Percentiles rank a stretch among this genome's conserved stretches.
phyloP scores from a whole-genome alignment of 495 filamentous ascomycete species.

The Lasiosphaeris hirsuta region DNA sequence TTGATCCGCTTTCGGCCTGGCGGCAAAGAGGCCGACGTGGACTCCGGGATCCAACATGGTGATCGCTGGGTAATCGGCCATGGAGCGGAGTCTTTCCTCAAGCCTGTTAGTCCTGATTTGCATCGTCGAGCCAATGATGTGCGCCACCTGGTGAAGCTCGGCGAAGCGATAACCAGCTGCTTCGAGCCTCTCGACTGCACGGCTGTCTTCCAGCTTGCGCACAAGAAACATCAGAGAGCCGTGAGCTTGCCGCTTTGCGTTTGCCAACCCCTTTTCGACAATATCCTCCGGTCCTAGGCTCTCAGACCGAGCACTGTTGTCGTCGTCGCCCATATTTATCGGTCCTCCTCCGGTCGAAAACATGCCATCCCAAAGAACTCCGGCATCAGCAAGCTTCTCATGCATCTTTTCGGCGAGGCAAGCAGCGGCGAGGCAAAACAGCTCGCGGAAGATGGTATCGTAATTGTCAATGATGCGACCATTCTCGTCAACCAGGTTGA shows the following conservation, averaged over 20 bases:
- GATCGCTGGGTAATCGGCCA: constrained; percentile 57
- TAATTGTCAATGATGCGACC: constrained; percentile 59
- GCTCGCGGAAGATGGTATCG: constrained; percentile 74
- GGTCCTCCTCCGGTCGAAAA: constrained; percentile 54
- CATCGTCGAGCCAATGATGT: constrained; percentile 64
- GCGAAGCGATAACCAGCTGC: constrained; percentile 77
- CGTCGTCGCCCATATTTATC: not conserved
- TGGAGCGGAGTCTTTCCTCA: constrained; percentile 52
- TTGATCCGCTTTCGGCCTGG: constrained; percentile 60
- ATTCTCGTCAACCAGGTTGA: constrained; percentile 37
- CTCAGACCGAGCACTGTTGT: not conserved
- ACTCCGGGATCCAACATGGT: constrained; percentile 61
- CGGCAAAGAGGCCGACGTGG: constrained; percentile 70
- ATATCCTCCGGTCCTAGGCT: constrained; percentile 13
- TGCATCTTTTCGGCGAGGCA: constrained; percentile 66
- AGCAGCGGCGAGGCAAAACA: constrained; percentile 78
- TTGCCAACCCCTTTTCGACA: constrained; percentile 30
- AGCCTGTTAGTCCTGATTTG: constrained; percentile 61
- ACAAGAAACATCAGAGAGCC: constrained; percentile 81
- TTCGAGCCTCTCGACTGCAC: constrained; percentile 59
- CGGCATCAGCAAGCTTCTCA: constrained; percentile 59
- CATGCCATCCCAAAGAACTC: constrained; percentile 76
- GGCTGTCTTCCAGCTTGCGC: constrained; percentile 53
- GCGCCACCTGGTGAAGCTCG: constrained; percentile 62
- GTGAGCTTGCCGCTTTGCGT: constrained; percentile 41